Base-by-base conservation (phyloP, 2,329 filamentous ascomycete genomes). In the Cordyceps fumosorosea region DNA sequence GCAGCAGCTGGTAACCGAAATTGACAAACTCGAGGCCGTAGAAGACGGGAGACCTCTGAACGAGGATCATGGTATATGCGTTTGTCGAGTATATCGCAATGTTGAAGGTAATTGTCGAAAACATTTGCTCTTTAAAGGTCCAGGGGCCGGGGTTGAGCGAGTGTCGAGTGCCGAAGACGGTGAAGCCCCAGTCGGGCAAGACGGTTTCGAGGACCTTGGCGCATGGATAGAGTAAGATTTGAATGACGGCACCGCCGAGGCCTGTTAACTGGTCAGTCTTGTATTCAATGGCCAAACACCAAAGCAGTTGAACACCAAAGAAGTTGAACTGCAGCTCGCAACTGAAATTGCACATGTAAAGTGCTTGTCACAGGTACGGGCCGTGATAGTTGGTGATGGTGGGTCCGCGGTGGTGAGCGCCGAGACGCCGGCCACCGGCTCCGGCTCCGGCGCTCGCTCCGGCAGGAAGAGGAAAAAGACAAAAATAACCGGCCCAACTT, bases 71-170 rank as follows among this genome's bases (percentile, higher is more conserved):
- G 65, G 77, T 74, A 67, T 77, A 77, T 3, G 78, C 80, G 67
- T 81, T 81, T 0, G 79, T 78, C 11, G 73, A 69, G 62, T 74
- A 74, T 65, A 74, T 78, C 34, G 76, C 76, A 5, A 80, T 79
- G 69, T 85, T 84, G 56, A 84, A 81, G 76, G 83, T 83, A 65
- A 84, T 81, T 3, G 80, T 80, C 42, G 84, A 80, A n/a, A 85
- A 71, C 75, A 83, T 82, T 66, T 86, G 83, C 69, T 86, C 83
- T 67, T 86, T 86, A 66, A 79, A 79, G 56, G 78, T 81, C 69
- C 85, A 85, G 0, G 76, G 77, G 0, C 82, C 81, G 0, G 82
- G 81, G 64, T 84, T 84, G 16, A 84, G 71, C 10, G 73, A 75
- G 63, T 80, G 73, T 11, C 74, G 71, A 1, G 70, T 64, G 0